phyloP scores from a whole-genome alignment of 2,329 filamentous ascomycete genomes.

The Fusarium sp. region DNA sequence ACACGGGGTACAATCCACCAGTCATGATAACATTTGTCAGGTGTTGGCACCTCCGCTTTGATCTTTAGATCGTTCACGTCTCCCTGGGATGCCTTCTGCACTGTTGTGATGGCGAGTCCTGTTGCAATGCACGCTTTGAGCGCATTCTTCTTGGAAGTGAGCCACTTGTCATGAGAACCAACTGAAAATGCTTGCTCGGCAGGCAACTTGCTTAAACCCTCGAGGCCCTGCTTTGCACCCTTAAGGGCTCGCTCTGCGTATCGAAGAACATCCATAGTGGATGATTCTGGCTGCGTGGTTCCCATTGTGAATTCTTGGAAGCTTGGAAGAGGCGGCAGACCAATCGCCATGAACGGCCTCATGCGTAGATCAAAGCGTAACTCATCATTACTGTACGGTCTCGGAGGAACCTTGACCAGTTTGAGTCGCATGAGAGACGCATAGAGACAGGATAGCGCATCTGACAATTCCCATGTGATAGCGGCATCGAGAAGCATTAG shows the following conservation, averaged over 20 bases:
- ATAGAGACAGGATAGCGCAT: slow-evolving; percentile 73
- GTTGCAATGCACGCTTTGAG: slow-evolving; percentile 79
- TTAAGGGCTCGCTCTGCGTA: slow-evolving; percentile 62
- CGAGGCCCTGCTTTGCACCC: slow-evolving; percentile 68
- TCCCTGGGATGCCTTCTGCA: slow-evolving; percentile 68
- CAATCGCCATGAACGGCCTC: slow-evolving; percentile 81
- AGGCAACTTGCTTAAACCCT: slow-evolving; percentile 66
- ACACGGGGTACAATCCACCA: slow-evolving; percentile 75
- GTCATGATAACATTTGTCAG: slow-evolving; percentile 70
- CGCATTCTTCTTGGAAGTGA: slow-evolving; percentile 68
- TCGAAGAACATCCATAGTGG: slow-evolving; percentile 58
- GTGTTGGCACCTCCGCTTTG: slow-evolving; percentile 65
- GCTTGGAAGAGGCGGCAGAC: slow-evolving; percentile 74
- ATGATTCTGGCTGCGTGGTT: slow-evolving; percentile 57
- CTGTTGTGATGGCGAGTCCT: slow-evolving; percentile 71
- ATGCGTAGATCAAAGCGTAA: slow-evolving; percentile 87
- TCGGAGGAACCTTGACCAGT: slow-evolving; percentile 63
- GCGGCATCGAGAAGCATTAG: slow-evolving; percentile 74
- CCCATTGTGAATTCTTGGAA: slow-evolving; percentile 70
- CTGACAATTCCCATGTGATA: slow-evolving; percentile 69
- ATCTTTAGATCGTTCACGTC: slow-evolving; percentile 55
- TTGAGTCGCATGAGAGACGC: slow-evolving; percentile 71
- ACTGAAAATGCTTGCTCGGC: slow-evolving; percentile 67
- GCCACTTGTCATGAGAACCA: slow-evolving; percentile 73
- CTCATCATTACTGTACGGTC: slow-evolving; percentile 75